Evolutionary conservation across 305 asterid species (phyloP), one percentile per base, ranked within the genome.

Genomic region (Fraxinus sp.): DNA sequence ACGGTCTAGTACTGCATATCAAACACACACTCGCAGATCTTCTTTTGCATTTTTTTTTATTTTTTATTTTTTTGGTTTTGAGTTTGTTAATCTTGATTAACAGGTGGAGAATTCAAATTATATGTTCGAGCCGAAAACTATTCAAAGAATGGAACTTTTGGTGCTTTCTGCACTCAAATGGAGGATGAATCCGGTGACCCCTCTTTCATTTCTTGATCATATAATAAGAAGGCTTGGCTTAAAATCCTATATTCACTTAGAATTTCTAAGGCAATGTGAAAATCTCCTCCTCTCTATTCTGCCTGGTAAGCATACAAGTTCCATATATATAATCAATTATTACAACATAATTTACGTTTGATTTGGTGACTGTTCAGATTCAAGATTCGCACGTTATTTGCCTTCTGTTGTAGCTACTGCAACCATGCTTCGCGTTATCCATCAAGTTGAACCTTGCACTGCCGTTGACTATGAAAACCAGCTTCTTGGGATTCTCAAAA

Each of bases 181-280:
- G 99, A 88, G 93, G 90, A 94, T 96, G 99, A 94, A 93, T 91
- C 97, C 97, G 8, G 98, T 94, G 72, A 96, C 99, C 5, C 97
- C 99, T 33, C 81, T 96, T 35, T 94, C 97, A 5, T 94, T 94
- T 82, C 88, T 96, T 52, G 94, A 94, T 89, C 98, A 96, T 85
- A 86, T 93, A 3, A 84, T 90, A 24, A 90, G 95, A 14, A 89
- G 97, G 94, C 89, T 92, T 8, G 94, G 95, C n/a, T 83, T 92
- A 78, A 91, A 90, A 83, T 81, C 74, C 44, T 78, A 84, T 81
- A 62, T 76, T 3, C 94, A 90, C 9, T 91, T 91, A 94, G 94
- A 91, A 5, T 93, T 95, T 81, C 92, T 92, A 72, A 87, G 85
- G 75, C 80, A 82, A 77, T 96, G 93, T 80, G 90, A 92, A 24